Conservation (phyloP, 164 flowering plant species). For the Echeveria elegans region DNA sequence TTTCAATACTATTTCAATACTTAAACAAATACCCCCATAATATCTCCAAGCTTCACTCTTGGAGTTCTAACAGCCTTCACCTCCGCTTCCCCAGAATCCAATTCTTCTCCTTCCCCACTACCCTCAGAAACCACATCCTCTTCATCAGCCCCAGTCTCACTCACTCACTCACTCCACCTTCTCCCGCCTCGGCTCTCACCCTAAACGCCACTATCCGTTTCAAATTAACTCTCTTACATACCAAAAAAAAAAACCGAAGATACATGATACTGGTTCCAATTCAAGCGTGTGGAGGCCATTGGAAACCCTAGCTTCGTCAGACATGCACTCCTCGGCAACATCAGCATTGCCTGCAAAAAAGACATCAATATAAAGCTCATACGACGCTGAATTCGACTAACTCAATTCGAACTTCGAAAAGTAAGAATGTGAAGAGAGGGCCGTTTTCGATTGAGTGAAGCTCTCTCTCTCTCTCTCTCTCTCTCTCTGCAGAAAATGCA, state of each 20-base stretch:
- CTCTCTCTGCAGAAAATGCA: not conserved
- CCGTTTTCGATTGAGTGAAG: not conserved
- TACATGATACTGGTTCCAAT: constrained; percentile 3
- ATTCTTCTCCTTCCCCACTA: constrained; percentile 1
- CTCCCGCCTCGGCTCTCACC: not conserved
- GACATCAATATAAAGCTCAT: not conserved
- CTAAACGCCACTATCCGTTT: not conserved
- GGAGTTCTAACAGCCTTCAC: not conserved
- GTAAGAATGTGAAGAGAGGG: not conserved
- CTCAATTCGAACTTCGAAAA: not conserved
- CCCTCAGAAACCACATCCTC: not conserved
- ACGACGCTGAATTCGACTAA: not conserved
- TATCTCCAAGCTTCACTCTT: constrained; percentile 8
- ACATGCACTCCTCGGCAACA: not conserved
- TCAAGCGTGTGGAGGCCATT: not conserved
- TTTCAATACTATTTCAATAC: not conserved
- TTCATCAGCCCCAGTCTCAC: constrained; percentile 3
- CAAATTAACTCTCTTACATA: not conserved
- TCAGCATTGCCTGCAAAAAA: constrained; percentile 4
- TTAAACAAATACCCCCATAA: constrained; percentile 6
- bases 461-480: not conserved
- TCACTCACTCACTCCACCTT: not conserved
- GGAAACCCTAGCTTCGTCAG: constrained; percentile 8
- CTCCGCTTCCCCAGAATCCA: not conserved
- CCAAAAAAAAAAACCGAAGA: not conserved